Evolutionary conservation across 805 yeast species (phyloP).

Genomic region (Debaryomyces castellii): DNA sequence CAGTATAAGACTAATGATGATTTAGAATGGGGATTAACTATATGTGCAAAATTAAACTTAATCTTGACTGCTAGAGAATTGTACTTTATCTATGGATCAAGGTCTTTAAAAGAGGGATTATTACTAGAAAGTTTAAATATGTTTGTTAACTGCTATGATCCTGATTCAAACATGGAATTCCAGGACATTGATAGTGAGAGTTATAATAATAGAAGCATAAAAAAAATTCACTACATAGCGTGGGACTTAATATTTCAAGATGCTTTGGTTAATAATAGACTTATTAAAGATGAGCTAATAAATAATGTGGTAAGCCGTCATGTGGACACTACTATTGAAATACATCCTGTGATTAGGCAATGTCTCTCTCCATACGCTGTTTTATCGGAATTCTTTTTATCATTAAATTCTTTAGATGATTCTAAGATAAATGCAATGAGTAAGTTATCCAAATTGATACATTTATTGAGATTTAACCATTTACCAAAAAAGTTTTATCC

Average conservation of each 20-base stretch:
- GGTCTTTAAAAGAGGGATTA: conserved; percentile 53
- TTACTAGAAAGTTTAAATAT: conserved; percentile 62
- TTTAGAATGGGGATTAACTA: conserved; percentile 72
- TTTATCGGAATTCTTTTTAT: conserved; percentile 48
- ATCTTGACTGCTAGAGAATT: conserved; percentile 57
- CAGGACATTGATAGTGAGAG: conserved; percentile 8
- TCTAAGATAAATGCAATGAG: conserved; percentile 21
- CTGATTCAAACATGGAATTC: conserved; percentile 10
- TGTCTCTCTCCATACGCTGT: conserved; percentile 72
- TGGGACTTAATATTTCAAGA: conserved; percentile 67
- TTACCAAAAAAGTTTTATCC: conserved; percentile 51
- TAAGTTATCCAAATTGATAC: conserved; percentile 47
- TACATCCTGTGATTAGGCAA: conserved; percentile 63
- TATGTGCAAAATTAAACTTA: conserved; percentile 67
- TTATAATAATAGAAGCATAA: conserved; percentile 31
- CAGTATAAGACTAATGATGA: conserved; percentile 69
- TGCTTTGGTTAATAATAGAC: conserved; percentile 49
- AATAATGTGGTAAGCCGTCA: conserved; percentile 44
- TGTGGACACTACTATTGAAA: conserved; percentile 31
- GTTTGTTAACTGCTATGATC: conserved; percentile 63
- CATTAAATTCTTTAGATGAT: conserved; percentile 10
- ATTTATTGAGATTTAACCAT: conserved; percentile 42
- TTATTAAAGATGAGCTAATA: conserved; percentile 56
- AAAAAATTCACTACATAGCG: conserved; percentile 46
- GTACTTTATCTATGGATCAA: conserved; percentile 48